Evolutionary conservation across 495 filamentous ascomycete species (phyloP), one percentile per base, ranked within the genome.

Genomic region (Daldinia grandis): DNA sequence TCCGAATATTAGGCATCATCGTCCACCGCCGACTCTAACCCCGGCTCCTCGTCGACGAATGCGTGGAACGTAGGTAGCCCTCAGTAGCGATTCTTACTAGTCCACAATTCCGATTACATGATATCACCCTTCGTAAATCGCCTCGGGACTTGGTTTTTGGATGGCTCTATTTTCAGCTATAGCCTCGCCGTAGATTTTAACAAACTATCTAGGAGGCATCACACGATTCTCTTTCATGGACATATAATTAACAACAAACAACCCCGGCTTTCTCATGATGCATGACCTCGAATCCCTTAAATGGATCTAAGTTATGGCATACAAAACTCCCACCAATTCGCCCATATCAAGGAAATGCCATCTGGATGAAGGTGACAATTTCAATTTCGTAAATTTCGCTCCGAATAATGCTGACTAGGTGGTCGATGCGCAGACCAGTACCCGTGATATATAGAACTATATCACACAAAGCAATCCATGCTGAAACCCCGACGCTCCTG

Each of bases 341-440:
- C 38, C 44, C 38, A 27, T 17, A 25, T 27, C 10, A 51, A 58
- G 51, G 28, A 25, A 58, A 38, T 5, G 17, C 31, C 25, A 8
- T 57, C 19, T 15, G 3, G 25, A 53, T 53, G 49, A 53, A 53
- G 60, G 15, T 64, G 54, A 62, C 64, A 68, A 53, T 66, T 73
- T 68, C 62, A 62, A 73, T 73, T 66, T 62, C 70, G 60, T 66
- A 25, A 51, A 35, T 44, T 42, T 37, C 44, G 53, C 62, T 62
- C 65, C 65, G n/a, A 59, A 28, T 30, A 58, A 73, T 73, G 65
- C 70, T 62, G 37, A 73, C 61, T 69, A 73, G 58, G 30, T n/a
- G 35, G 64, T 59, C 40, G 65, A 68, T 66, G 40, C 42, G 65
- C 56, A 61, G 47, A 35, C 55, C 56, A 44, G 27, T 15, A 33